Base-by-base conservation (phyloP, 2,329 filamentous ascomycete species). In the Drechslera avenae region DNA sequence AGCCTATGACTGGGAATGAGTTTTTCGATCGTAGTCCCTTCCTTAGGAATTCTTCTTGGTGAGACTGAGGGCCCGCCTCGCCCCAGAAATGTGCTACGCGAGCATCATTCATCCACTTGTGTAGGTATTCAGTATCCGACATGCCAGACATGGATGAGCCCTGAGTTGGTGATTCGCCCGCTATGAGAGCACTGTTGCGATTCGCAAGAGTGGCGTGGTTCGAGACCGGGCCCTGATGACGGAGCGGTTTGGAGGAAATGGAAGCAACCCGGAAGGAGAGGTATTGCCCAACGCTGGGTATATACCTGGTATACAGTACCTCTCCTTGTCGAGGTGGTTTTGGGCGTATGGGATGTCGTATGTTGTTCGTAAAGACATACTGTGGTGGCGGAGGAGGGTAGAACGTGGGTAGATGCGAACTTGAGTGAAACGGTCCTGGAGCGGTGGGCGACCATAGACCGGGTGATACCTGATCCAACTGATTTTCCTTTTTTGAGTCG, bases 281-380 rank as follows among this genome's bases (percentile, higher is more conserved):
- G 59, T 92, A 96, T 69, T 95, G 90, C 5, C 84, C 84, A 2
- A 92, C 78, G 39, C 88, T 93, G 0, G 90, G 90, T 13, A 97
- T 80, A 70, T 88, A 96, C 46, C 94, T 88, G 0, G 86, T 88
- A 72, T 99, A 99, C 66, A 99, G 93, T 0, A 90, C 85, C 65
- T 97, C 91, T 12, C 91, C 91, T 80, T 96, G 91, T 2, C 90
- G 86, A 1, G 91, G 90, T 0, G 93, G 91, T 69, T 95, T 96
- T 1, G 90, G 88, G 0, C 94, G 86, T 34, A 95, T 78, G 0
- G 94, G 94, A 68, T 99, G 94, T 0, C 91, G 87, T 37, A 92
- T 79, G 52, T 87, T 83, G 68, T 90, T 86, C 2, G 90, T 92
- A 55, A 88, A 86, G 3, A 83, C 87, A 70, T 93, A 97, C 61